Evolutionary conservation across 2,329 filamentous ascomycete genomes (phyloP), one percentile per base, ranked within the genome.

Genomic region (Alternaria arborescens): DNA sequence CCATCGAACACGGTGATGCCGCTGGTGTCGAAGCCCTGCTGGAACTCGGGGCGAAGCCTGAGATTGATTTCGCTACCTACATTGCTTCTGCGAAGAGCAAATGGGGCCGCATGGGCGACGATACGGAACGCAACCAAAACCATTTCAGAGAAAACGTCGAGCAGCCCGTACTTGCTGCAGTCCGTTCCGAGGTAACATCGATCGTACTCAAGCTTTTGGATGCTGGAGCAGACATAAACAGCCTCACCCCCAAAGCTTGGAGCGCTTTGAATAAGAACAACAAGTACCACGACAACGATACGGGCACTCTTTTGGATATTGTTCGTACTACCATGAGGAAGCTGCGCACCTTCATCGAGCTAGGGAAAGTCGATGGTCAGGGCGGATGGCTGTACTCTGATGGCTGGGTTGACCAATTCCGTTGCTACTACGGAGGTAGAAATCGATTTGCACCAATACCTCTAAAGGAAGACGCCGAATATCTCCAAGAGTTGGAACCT

Each of bases 131-230:
- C 0, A 88, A 88, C 55, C 77, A 83, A 58, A 75, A 77, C 1
- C 67, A 68, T 0, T 91, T 88, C 73, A 74, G 81, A 4, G 61
- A 75, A 6, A 72, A 68, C 1, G 71, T 85, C 11, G 81, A 86
- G 55, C 91, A 94, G 70, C 91, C 92, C 0, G 79, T 95, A 14
- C 81, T 93, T 10, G 59, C 83, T 4, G 91, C 92, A 3, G 77
- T 85, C 4, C 14, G 83, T 79, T 71, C 76, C 8, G 84, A 86
- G 68, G 59, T 88, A 70, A 77, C 79, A n/a, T 78, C 82, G 0
- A 72, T 88, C 6, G 87, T 86, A 1, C 69, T 87, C 4, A 79
- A 85, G 41, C 82, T 96, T 3, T 73, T 96, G 1, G 79, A 86
- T 16, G 80, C 80, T 16, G 91, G 91, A 1, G 90, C 85, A 4